Conservation (phyloP, 371 early-diverging fungal genomes). For the Rhizopus stolonifer region DNA sequence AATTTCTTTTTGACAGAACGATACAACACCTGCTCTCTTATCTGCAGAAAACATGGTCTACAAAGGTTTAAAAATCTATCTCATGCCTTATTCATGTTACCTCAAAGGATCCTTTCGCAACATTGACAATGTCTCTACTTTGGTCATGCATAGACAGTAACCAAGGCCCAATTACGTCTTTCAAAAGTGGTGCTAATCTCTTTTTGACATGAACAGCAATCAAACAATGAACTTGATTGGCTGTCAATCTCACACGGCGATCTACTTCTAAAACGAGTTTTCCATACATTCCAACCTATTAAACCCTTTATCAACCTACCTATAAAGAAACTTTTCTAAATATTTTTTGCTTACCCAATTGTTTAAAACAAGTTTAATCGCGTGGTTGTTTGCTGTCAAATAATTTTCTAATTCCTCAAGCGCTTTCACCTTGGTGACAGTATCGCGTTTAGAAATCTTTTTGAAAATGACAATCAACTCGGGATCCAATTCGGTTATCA, state of each 20-base stretch:
- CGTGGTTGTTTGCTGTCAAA: constrained; percentile 41
- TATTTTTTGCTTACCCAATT: constrained; percentile 37
- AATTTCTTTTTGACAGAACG: constrained; percentile 62
- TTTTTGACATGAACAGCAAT: constrained; percentile 57
- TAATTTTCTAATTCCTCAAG: constrained; percentile 63
- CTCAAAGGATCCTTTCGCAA: constrained; percentile 55
- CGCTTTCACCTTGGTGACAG: constrained; percentile 70
- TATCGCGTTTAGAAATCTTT: constrained; percentile 64
- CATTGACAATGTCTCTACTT: constrained; percentile 55
- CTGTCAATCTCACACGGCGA: constrained; percentile 57
- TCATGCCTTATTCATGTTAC: too few relatives aligned
- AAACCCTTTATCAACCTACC: too few relatives aligned
- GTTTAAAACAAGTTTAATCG: constrained; percentile 24
- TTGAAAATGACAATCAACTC: constrained; percentile 63
- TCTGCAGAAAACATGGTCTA: constrained; percentile 57
- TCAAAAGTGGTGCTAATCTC: constrained; percentile 61
- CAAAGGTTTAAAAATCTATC: not conserved
- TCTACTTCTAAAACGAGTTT: constrained; percentile 65
- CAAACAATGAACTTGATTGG: constrained; percentile 53
- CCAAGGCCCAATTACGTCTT: constrained; percentile 65
- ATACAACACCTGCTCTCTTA: constrained; percentile 53
- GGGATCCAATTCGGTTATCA: constrained; percentile 37
- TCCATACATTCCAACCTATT: constrained; percentile 49
- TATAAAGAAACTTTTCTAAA: too few relatives aligned
- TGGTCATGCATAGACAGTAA: constrained; percentile 61